Conservation (phyloP, 129 eudicot genomes). For the Oenanthe sinensis region DNA sequence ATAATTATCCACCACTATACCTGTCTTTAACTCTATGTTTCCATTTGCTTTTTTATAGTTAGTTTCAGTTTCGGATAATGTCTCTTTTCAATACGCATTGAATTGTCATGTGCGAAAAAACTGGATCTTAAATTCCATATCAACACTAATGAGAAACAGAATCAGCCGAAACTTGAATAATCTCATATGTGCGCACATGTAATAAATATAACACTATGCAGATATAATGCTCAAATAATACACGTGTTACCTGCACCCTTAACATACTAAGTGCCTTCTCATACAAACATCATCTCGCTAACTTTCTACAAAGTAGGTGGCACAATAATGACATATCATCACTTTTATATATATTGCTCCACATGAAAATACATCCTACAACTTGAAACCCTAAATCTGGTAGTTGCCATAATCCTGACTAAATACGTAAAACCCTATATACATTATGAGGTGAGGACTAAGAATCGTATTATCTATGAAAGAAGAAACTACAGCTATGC, state of each 20-base stretch:
- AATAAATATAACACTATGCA: neutral
- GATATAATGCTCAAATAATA: neutral
- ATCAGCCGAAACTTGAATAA: neutral
- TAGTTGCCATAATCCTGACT: neutral
- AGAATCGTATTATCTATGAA: neutral
- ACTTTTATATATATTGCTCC: neutral
- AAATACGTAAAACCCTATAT: neutral
- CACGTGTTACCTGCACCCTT: neutral
- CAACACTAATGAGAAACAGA: neutral
- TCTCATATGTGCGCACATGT: neutral
- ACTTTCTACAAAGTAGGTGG: neutral
- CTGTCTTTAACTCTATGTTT: neutral
- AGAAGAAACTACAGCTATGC: neutral
- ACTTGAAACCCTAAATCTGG: neutral
- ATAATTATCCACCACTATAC: neutral
- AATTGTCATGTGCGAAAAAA: neutral
- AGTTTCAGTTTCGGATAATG: neutral
- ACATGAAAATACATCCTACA: neutral
- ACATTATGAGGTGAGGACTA: neutral
- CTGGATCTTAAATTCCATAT: neutral
- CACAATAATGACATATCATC: neutral
- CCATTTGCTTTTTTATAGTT: neutral
- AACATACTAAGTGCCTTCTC: neutral
- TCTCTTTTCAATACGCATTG: neutral
- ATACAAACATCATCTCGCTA: neutral